Evolutionary conservation across 345 rosid species (phyloP).

Genomic region (Hevea brasiliensis): DNA sequence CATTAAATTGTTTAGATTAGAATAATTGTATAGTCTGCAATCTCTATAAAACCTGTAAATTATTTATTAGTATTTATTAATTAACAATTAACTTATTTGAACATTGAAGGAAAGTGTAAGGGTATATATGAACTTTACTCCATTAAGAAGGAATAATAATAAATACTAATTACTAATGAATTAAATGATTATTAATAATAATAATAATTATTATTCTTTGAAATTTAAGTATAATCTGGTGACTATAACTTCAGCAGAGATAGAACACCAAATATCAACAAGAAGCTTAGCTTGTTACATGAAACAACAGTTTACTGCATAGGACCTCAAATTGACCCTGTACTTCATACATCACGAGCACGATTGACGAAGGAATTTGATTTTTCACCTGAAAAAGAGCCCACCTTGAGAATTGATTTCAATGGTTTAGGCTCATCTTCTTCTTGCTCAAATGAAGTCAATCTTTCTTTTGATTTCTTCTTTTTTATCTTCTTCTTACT

Average conservation of each 20-base stretch:
- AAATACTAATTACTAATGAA: too few relatives aligned
- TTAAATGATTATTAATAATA: too few relatives aligned
- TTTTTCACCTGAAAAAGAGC: slow-evolving; percentile 32
- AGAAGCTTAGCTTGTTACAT: neutral
- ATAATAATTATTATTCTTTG: neutral
- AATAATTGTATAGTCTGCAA: too few relatives aligned
- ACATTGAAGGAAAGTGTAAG: too few relatives aligned
- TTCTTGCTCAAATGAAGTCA: slow-evolving; percentile 26
- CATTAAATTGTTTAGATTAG: too few relatives aligned
- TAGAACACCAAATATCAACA: neutral
- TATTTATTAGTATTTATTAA: too few relatives aligned
- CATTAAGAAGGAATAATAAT: too few relatives aligned
- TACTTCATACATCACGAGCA: neutral
- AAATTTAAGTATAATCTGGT: neutral
- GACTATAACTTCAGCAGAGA: neutral
- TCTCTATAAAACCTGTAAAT: too few relatives aligned
- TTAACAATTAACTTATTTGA: too few relatives aligned
- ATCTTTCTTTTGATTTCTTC: slow-evolving; percentile 30
- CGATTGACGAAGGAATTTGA: neutral
- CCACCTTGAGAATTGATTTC: slow-evolving; percentile 49
- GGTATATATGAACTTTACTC: too few relatives aligned
- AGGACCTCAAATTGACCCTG: neutral
- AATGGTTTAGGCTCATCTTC: slow-evolving; percentile 40
- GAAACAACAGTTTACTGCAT: neutral
- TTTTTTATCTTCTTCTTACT: slow-evolving; percentile 32